A percentile compares a stretch with the other conserved stretches of the same genome.
Evolutionary conservation across 345 rosid genomes (phyloP).

Genomic region (Corchorus capsularis): DNA sequence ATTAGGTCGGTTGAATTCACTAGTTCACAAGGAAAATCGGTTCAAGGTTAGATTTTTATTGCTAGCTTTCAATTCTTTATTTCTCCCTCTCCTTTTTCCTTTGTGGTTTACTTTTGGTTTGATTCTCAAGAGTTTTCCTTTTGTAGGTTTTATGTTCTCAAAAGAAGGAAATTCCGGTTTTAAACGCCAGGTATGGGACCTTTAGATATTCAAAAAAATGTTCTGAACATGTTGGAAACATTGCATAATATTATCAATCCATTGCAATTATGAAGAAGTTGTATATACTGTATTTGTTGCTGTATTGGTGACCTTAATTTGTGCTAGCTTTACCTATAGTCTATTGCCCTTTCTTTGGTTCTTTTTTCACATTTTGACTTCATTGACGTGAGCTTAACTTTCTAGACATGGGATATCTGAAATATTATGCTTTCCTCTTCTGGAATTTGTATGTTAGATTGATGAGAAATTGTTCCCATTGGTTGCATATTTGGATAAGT

Average conservation of each 20-base stretch:
- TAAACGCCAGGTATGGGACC: slow-evolving; percentile 63
- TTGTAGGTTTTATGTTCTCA: slow-evolving; percentile 57
- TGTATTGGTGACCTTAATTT: not conserved
- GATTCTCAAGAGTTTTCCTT: slow-evolving; percentile 2
- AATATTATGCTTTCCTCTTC: not conserved
- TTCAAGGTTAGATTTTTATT: slow-evolving; percentile 33
- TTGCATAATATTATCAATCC: not conserved
- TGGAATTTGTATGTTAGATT: not conserved
- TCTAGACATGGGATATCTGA: not conserved
- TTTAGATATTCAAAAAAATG: not conserved
- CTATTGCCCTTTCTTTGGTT: not conserved
- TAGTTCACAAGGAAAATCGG: slow-evolving; percentile 12
- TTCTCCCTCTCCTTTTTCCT: not conserved
- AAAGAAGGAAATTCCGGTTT: slow-evolving; percentile 48
- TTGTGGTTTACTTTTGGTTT: not conserved
- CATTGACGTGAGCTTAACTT: not conserved
- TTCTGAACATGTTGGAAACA: not conserved
- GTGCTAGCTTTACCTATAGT: not conserved
- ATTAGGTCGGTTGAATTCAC: slow-evolving; percentile 3
- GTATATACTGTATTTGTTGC: not conserved
- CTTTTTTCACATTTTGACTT: not conserved
- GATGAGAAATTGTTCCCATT: not conserved
- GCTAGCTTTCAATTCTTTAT: not conserved
- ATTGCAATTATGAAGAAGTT: not conserved
- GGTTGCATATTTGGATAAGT: not conserved